A percentile compares a stretch with the other conserved stretches of the same genome.
phyloP scores from a whole-genome alignment of 202 grass and related monocot species.

The Digitaria exilis region DNA sequence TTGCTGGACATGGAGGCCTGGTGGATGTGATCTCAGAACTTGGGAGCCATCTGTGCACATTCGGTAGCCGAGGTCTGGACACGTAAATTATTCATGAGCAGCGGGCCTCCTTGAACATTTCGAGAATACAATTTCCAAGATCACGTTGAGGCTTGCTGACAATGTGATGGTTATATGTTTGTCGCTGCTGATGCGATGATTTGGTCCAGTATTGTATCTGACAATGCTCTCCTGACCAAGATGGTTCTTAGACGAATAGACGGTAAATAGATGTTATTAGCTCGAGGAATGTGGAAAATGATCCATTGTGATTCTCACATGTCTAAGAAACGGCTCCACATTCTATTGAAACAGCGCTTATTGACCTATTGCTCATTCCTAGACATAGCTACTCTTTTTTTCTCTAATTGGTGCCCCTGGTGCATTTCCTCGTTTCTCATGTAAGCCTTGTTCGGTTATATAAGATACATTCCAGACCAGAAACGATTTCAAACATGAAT shows the following conservation, averaged over 20 bases:
- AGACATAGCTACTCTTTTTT: not conserved
- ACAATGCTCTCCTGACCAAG: slow-evolving; percentile 9
- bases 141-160: not conserved
- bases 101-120: not conserved
- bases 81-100: slow-evolving; percentile 22
- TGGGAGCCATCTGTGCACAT: slow-evolving; percentile 86
- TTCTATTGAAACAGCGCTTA: not conserved
- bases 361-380: too few relatives aligned
- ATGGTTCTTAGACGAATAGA: not conserved
- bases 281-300: not conserved
- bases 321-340: not conserved
- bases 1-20: slow-evolving; percentile 74
- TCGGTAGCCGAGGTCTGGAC: slow-evolving; percentile 61
- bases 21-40: slow-evolving; percentile 87
- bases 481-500: too few relatives aligned
- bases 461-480: too few relatives aligned
- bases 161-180: not conserved
- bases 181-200: not conserved
- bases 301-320: not conserved
- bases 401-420: not conserved
- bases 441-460: too few relatives aligned
- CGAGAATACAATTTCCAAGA: not conserved
- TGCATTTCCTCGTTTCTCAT: not conserved
- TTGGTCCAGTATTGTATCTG: not conserved
- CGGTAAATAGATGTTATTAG: not conserved